A percentile compares a stretch with the other conserved stretches of the same genome.
These are phyloP conservation scores for Bretschneidera sinensis DNA, from an alignment of 345 rosid genomes.

Conservation along the genomic window DNA sequence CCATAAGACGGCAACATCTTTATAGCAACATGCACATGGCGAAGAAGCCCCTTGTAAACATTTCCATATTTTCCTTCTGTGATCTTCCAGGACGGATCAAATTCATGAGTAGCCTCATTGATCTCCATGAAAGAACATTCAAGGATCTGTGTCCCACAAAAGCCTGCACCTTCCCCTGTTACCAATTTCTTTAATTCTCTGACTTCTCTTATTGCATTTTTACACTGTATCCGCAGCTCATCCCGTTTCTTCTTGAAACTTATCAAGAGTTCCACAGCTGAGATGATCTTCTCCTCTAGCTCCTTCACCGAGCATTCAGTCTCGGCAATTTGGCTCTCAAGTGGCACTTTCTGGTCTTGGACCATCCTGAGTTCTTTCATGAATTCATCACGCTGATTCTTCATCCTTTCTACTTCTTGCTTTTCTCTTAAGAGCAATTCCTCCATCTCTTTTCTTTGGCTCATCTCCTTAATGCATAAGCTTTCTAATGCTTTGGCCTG, in stretches of 20 bases:
- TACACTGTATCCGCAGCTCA: conserved; percentile 51
- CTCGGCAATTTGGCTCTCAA: conserved; percentile 48
- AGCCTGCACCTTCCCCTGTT: conserved; percentile 32
- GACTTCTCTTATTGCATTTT: conserved; percentile 43
- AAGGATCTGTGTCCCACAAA: conserved; percentile 49
- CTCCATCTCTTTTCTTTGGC: conserved; percentile 60
- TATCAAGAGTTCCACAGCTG: conserved; percentile 78
- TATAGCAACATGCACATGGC: conserved; percentile 63
- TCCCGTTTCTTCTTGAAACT: conserved; percentile 67
- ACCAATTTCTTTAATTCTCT: conserved; percentile 33
- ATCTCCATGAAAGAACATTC: conserved; percentile 79
- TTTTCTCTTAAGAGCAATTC: conserved; percentile 44
- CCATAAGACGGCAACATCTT: conserved; percentile 88
- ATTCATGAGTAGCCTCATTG: conserved; percentile 64
- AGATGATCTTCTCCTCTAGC: conserved; percentile 73
- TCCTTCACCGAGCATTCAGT: conserved; percentile 38
- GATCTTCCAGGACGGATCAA: conserved; percentile 76
- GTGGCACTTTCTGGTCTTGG: conserved; percentile 41
- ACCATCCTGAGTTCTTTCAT: conserved; percentile 46
- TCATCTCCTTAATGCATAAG: conserved; percentile 52
- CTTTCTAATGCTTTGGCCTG: conserved; percentile 68
- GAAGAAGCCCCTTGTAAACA: conserved; percentile 68
- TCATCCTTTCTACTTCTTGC: conserved; percentile 40
- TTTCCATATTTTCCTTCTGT: conserved; percentile 83
- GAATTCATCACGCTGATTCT: conserved; percentile 38